phyloP scores from a whole-genome alignment of 441 rosid genomes.

The Populus tomentosa region DNA sequence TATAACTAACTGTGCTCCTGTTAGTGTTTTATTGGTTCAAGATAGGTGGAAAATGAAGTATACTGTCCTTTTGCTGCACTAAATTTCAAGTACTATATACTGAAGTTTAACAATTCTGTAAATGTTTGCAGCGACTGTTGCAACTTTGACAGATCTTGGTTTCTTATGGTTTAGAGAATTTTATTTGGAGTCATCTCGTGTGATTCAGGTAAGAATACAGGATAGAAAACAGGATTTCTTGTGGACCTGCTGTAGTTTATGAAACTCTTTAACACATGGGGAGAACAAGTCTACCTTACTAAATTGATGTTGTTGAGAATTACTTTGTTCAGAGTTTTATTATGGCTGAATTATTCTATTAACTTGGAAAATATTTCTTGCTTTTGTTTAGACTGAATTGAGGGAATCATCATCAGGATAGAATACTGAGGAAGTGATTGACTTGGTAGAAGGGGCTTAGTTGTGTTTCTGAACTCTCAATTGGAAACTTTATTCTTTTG shows the following conservation, averaged over 20 bases:
- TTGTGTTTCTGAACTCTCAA: neutral
- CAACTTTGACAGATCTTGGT: slow-evolving; percentile 91
- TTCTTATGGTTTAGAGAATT: slow-evolving; percentile 99
- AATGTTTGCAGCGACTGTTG: slow-evolving; percentile 69
- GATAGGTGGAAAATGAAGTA: neutral
- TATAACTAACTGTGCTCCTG: neutral
- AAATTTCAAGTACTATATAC: neutral
- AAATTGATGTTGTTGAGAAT: neutral
- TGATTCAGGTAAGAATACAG: slow-evolving; percentile 74
- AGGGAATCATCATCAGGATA: neutral
- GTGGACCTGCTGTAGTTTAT: slow-evolving; percentile 11
- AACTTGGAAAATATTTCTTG: neutral
- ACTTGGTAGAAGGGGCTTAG: neutral
- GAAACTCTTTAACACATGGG: neutral
- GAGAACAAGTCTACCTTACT: slow-evolving; percentile 1
- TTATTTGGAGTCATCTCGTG: slow-evolving; percentile 99
- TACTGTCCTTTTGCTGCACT: neutral
- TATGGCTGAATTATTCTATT: neutral
- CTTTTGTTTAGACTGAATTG: neutral
- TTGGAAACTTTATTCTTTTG: neutral
- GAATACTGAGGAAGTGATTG: neutral
- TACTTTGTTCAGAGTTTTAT: neutral
- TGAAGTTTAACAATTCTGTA: slow-evolving; percentile 24
- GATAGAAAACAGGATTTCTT: slow-evolving; percentile 17
- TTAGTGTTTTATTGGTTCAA: slow-evolving; percentile 4